Evolutionary conservation across 2,329 filamentous ascomycete species (phyloP), one percentile per base, ranked within the genome.

Genomic region (Trichoderma sp.): DNA sequence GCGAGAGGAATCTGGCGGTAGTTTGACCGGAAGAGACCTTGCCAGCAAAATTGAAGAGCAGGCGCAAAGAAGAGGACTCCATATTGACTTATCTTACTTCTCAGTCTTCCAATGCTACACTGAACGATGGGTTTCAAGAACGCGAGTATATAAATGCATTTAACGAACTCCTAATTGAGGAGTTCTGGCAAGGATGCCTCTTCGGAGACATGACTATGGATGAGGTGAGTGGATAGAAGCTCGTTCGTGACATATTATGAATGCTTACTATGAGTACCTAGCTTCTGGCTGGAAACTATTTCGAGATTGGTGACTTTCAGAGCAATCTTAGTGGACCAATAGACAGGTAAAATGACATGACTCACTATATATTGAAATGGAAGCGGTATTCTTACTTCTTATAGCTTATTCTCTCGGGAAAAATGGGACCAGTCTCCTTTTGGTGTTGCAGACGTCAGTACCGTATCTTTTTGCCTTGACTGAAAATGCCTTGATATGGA

Each of bases 151-250:
- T 78, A 73, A 69, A 72, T 21, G 61, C 75, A 61, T 75, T 76
- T n/a, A 73, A 78, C 18, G 71, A 75, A 15, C 57, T 80, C 11
- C 43, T 76, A 6, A 66, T 77, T 8, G 79, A 80, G n/a, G 78
- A 80, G 21, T 73, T 76, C 32, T 81, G 79, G 79, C 79, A 81
- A 62, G 71, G 56, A 6, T 65, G 76, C 1, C 57, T 80, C 1
- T 80, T 80, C 21, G 71, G 73, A n/a, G 77, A 76, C 18, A 34
- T 79, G 47, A 80, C 78, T 6, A 79, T 79, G 69, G 77, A 80
- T n/a, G 79, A 81, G 70, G 79, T 76, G 62, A 68, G 73, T 66
- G 2, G 2, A 36, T 18, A 21, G 21, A 21, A 28, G 26, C 12
- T 32, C 6, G 8, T 15, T 53, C 3, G 28, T 21, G 30, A 18